Evolutionary conservation across 306 rosid species (phyloP), one percentile per base, ranked within the genome.

Genomic region (Cucurbita maxima): DNA sequence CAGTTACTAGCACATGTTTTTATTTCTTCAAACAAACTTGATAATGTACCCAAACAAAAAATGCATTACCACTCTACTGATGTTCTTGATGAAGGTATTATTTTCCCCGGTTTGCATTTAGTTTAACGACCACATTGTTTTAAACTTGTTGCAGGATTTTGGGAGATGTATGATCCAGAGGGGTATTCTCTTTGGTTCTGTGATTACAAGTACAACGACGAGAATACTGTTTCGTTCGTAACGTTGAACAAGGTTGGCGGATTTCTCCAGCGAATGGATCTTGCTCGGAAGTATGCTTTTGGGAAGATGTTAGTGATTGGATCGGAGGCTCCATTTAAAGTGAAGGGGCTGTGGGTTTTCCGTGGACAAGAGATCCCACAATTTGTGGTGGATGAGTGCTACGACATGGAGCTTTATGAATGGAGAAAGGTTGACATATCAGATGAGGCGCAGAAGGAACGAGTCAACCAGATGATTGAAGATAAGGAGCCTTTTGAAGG

Each of bases 321-420:
- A 16, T 62, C 70, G 18, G 70, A 78, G 78, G 74, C 94, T 8
- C 97, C 97, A 36, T 92, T 76, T 59, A 92, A 92, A 82, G 96
- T 92, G 84, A 85, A 87, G 81, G 96, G 96, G 15, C 63, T 92
- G 66, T 92, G 96, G 97, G 94, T 92, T 58, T 87, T 92, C 87
- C 88, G 97, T 18, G 96, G 97, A 57, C 89, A 76, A 71, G 97
- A 87, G 76, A 75, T 92, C 52, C 94, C 97, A 0, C 60, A 86
- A 68, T 92, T 89, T 76, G 84, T 92, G 60, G 20, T 87, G 16
- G 82, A 89, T n/a, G 97, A 92, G 81, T 92, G 97, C 87, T 92
- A 89, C 40, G 97, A 89, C 83, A 89, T 92, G 97, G 97, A 92
- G 82, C 92, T 89, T 4, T 87, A 84, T 4, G 89, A 89, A 10